Percentiles rank a stretch among this genome's conserved stretches.
Conservation (phyloP, 2,329 filamentous ascomycete genomes). For the Clonostachys rosea region DNA sequence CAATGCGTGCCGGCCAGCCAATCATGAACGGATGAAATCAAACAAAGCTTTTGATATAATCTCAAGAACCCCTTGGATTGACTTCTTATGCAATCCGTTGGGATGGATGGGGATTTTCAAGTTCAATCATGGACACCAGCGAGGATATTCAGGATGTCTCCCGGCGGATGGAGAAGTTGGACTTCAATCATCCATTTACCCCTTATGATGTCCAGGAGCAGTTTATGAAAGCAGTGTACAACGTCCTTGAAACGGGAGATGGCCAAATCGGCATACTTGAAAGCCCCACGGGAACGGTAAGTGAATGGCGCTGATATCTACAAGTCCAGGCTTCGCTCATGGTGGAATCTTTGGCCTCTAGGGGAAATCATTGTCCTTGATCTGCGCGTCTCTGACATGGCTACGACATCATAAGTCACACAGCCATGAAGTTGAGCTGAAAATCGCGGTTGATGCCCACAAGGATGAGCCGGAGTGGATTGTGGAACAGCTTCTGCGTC, state of each 20-base stretch:
- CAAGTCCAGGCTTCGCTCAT: too few species aligned
- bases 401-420: slow-evolving; percentile 73
- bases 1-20: too few species aligned
- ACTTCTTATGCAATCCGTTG: too few species aligned
- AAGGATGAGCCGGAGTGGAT: slow-evolving; percentile 82
- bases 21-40: too few species aligned
- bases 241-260: slow-evolving; percentile 64
- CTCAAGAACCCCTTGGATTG: too few species aligned
- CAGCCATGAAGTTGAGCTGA: slow-evolving; percentile 48
- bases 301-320: slow-evolving; percentile 8
- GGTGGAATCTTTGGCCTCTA: slow-evolving; percentile 17
- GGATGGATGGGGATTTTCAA: background rate
- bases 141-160: slow-evolving; percentile 10
- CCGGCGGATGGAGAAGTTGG: slow-evolving; percentile 22
- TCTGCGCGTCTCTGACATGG: slow-evolving; percentile 88
- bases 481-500: slow-evolving; percentile 66
- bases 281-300: slow-evolving; percentile 78
- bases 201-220: slow-evolving; percentile 84
- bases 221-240: slow-evolving; percentile 82
- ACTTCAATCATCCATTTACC: slow-evolving; percentile 84
- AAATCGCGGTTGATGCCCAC: slow-evolving; percentile 32
- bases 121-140: slow-evolving; percentile 9
- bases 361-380: slow-evolving; percentile 88
- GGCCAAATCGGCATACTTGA: slow-evolving; percentile 86
- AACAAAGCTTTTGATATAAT: too few species aligned